Base-by-base conservation (phyloP, 129 eudicot genomes). In the Ambrosia artemisiifolia region DNA sequence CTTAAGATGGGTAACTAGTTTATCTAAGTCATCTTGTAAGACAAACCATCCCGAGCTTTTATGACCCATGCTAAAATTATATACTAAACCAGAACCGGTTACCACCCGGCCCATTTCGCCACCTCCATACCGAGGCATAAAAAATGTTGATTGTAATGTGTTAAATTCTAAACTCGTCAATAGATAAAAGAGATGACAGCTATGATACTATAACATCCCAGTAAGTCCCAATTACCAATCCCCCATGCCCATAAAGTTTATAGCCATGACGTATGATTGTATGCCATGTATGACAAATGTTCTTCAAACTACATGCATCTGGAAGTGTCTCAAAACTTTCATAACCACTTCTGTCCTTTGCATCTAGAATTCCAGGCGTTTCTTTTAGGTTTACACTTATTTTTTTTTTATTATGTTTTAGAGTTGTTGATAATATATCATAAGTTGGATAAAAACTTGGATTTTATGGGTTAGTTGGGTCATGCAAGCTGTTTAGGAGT, bases 161-260 rank as follows among this genome's bases (percentile, higher is more conserved):
- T 35, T 35, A 35, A 4, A 35, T 35, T 35, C 4, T 4, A 35
- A 35, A 35, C 40, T 35, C 40, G 6, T 35, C 40, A 35, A 35
- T 35, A 35, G 40, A 35, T 2, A 82, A 67, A 89, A 93, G 67
- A 89, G 79, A 5, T 60, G 98, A 89, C 64, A 93, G 81, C 11
- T 93, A 81, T 90, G 98, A 74, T 96, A 88, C 67, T 87, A 91
- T 80, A 93, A 65, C 32, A 95, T 86, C 20, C 95, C 92, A 40
- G 9, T 6, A 38, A 89, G 33, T 19, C 61, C 93, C 98, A 93
- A 18, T 92, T 82, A 44, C 98, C 95, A 61, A 93, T 96, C 82
- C 83, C 83, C 96, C 96, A 93, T 55, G 99, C 62, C 97, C 99
- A 53, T 94, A 94, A 61, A 94, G 98, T 81, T 94, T 94, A 86